Conservation (phyloP, 2,329 filamentous ascomycete genomes). For the Tolypocladium sp. region DNA sequence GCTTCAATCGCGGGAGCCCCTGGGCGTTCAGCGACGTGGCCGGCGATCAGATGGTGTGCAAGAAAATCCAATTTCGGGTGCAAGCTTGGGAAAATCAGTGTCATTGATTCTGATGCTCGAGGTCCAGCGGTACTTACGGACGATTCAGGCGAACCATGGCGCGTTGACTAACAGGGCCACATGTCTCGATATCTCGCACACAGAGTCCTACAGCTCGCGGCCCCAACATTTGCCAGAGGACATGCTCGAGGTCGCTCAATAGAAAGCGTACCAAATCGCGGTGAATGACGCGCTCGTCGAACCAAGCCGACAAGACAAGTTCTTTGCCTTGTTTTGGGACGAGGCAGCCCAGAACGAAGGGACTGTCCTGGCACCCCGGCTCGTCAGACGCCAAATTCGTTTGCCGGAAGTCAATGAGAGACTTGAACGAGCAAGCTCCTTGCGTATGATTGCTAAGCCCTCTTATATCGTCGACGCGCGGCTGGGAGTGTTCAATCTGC, state of each 20-base stretch:
- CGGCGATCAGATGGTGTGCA: not conserved
- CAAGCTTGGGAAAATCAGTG: not conserved
- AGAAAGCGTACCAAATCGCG: not conserved
- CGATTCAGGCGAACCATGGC: conserved; percentile 1
- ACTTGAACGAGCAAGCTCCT: not conserved
- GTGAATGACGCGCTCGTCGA: not conserved
- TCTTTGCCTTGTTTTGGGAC: not conserved
- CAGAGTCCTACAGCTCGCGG: not conserved
- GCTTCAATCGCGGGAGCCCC: not conserved
- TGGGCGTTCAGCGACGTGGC: not conserved
- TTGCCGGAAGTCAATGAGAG: not conserved
- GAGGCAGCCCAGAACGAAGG: not conserved
- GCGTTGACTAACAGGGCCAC: not conserved
- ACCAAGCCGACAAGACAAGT: not conserved
- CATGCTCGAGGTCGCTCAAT: not conserved
- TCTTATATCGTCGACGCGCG: not conserved
- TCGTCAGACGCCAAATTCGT: not conserved
- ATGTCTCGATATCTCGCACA: not conserved
- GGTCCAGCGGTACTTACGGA: not conserved
- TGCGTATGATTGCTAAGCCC: not conserved
- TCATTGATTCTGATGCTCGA: not conserved
- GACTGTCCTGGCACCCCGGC: not conserved
- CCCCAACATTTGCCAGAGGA: not conserved
- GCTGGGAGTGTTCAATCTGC: not conserved
- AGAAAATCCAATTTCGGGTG: not conserved